Percentiles rank a stretch among this genome's conserved stretches.
These are phyloP conservation scores for Arthromyces matolae DNA, from an alignment of 768 basidiomycete genomes.

Conservation along the genomic window DNA sequence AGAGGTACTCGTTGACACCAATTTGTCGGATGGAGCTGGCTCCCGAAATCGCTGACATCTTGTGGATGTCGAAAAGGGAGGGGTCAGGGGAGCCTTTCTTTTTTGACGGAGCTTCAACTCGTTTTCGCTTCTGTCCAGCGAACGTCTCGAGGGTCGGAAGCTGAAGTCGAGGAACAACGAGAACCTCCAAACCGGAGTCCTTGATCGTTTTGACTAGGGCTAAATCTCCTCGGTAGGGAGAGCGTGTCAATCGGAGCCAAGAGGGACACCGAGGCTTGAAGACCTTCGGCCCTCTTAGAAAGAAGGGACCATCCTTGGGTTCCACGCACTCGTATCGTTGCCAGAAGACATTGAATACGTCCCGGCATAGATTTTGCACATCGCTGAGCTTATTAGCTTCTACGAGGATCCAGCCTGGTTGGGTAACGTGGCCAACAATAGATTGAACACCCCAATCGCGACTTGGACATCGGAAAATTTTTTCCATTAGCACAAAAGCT, in stretches of 20 bases:
- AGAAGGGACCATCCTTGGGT: background rate
- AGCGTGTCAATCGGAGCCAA: background rate
- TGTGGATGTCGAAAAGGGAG: background rate
- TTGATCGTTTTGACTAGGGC: background rate
- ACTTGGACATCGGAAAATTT: background rate
- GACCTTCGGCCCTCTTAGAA: background rate
- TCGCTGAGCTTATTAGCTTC: background rate
- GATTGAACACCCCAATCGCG: background rate
- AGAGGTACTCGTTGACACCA: background rate
- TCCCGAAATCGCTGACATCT: background rate
- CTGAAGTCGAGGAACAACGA: background rate
- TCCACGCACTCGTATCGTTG: background rate
- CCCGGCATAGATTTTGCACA: background rate
- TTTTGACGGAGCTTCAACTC: background rate
- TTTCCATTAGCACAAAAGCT: slow-evolving; percentile 2
- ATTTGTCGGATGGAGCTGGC: background rate
- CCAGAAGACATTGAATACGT: background rate
- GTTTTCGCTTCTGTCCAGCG: background rate
- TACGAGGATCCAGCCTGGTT: slow-evolving; percentile 6
- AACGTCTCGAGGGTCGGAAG: too few relatives aligned
- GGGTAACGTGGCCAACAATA: background rate
- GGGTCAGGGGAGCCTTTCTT: background rate
- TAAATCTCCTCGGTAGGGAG: background rate
- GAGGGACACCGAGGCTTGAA: background rate
- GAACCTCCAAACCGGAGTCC: background rate